Evolutionary conservation across 2,329 filamentous ascomycete species (phyloP).

Genomic region (Lanzia echinophila): DNA sequence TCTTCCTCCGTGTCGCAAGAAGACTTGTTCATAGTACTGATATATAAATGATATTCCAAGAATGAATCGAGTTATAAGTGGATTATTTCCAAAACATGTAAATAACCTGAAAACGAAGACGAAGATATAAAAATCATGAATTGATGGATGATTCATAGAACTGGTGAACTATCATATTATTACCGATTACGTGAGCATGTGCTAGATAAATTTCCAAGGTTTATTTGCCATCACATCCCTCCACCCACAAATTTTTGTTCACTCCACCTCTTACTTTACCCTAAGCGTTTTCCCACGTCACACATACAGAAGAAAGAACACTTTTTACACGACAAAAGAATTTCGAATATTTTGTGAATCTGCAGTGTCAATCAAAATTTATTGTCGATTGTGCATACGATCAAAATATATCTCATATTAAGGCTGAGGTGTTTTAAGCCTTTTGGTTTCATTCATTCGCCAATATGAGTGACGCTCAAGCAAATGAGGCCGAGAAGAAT

Average conservation of each 20-base stretch:
- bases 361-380: constrained; percentile 4
- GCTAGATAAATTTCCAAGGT: no score
- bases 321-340: constrained; percentile 3
- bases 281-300: constrained; percentile 1
- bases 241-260: neutral
- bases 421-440: neutral
- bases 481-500: constrained; percentile 97
- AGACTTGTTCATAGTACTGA: no score
- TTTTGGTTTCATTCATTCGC: constrained; percentile 16
- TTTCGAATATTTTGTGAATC: constrained; percentile 3
- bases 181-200: no score
- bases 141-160: no score
- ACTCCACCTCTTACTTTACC: neutral
- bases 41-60: no score
- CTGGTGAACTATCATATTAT: no score
- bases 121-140: no score
- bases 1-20: no score
- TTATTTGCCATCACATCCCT: neutral
- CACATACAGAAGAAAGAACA: constrained; percentile 1
- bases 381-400: neutral
- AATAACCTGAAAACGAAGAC: no score
- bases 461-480: constrained; percentile 81
- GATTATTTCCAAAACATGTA: no score
- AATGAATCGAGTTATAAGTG: no score
- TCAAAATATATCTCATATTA: neutral